Percentiles rank a stretch among this genome's conserved stretches.
Conservation (phyloP, 1,139 yeast species). For the Maudiozyma humilis region DNA sequence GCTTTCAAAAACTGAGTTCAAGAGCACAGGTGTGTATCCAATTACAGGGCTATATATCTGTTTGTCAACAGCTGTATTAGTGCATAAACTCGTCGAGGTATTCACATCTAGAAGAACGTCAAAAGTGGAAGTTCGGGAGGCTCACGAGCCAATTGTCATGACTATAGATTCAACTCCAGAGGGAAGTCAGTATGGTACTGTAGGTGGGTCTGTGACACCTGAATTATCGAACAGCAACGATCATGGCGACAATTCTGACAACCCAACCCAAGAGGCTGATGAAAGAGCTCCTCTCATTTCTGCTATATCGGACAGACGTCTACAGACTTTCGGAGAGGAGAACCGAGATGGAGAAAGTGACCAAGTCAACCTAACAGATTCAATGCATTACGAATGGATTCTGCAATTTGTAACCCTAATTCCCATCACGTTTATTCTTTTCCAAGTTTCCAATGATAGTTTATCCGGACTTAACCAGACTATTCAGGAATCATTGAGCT, state of each 20-base stretch:
- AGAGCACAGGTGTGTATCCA: slow-evolving; percentile 55
- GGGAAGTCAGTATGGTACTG: not conserved
- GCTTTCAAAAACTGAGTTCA: slow-evolving; percentile 36
- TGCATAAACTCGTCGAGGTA: slow-evolving; percentile 36
- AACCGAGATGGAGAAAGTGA: too few species aligned
- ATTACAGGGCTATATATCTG: slow-evolving; percentile 44
- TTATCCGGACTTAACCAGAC: slow-evolving; percentile 63
- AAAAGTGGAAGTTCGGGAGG: not conserved
- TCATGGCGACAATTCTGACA: not conserved
- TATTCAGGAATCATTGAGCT: slow-evolving; percentile 50
- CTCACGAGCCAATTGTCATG: not conserved
- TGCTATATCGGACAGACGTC: slow-evolving; percentile 10
- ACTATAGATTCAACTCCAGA: not conserved
- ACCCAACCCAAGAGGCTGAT: slow-evolving; percentile 4
- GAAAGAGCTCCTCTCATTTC: slow-evolving; percentile 10
- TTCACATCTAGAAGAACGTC: not conserved
- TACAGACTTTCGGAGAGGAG: too few species aligned
- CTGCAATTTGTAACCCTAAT: slow-evolving; percentile 60
- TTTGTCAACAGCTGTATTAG: slow-evolving; percentile 43
- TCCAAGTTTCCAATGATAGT: slow-evolving; percentile 41
- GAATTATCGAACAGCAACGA: not conserved
- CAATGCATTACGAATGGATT: slow-evolving; percentile 64
- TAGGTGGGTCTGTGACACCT: not conserved
- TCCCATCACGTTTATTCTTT: slow-evolving; percentile 49
- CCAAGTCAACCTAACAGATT: too few species aligned